Conservation (phyloP, 116 monocot species). For the Trichopus zeylanicus region DNA sequence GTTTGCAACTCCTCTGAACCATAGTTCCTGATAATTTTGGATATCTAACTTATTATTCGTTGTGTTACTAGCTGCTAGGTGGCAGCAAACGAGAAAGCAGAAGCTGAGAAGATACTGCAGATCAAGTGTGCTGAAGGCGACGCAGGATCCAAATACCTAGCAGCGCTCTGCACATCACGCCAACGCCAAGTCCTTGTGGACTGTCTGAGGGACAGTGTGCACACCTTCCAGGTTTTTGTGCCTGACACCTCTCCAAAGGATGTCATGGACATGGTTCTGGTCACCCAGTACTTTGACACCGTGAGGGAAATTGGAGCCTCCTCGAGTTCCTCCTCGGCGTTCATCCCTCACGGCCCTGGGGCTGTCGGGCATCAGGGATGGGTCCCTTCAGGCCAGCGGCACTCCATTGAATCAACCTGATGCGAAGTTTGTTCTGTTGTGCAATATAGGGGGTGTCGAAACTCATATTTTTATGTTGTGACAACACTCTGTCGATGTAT, state of each 20-base stretch:
- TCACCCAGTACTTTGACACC: conserved; percentile 38
- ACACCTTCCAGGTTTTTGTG: conserved; percentile 25
- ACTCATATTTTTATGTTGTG: no score
- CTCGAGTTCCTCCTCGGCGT: conserved; percentile 15
- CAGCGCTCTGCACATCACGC: conserved; percentile 26
- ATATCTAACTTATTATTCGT: neutral
- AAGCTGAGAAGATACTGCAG: conserved; percentile 35
- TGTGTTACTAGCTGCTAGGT: conserved; percentile 22
- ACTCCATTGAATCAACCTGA: no score
- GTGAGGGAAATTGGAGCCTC: conserved; percentile 34
- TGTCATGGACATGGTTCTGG: conserved; percentile 34
- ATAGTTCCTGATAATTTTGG: no score
- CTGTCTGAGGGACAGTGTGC: conserved; percentile 27
- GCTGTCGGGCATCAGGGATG: conserved; percentile 27
- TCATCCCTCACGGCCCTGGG: no score
- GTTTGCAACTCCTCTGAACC: no score
- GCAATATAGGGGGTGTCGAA: no score
- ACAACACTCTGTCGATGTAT: no score
- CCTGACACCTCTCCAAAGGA: conserved; percentile 32
- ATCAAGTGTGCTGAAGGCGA: conserved; percentile 37
- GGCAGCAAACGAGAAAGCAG: no score
- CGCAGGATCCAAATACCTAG: conserved; percentile 30
- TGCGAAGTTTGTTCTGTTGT: no score
- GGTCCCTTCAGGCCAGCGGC: conserved; percentile 23
- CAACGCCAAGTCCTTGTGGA: conserved; percentile 37